Evolutionary conservation across 2,329 filamentous ascomycete species (phyloP).

Genomic region (Colletotrichum tanaceti): DNA sequence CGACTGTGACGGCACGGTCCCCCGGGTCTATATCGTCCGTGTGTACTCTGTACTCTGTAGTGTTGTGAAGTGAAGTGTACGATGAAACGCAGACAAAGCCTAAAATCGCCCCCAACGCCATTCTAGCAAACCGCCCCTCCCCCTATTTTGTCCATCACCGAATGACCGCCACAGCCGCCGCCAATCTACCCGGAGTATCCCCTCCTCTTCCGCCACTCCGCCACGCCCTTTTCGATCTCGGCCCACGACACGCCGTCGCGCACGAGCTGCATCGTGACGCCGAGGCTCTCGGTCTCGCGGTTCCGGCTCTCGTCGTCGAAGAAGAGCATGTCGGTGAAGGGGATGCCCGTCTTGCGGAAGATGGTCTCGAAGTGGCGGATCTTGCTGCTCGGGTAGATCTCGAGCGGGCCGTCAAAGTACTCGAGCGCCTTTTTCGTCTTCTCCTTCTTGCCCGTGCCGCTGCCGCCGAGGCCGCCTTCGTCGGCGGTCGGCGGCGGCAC

Average conservation of each 20-base stretch:
- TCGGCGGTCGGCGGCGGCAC: constrained; percentile 54
- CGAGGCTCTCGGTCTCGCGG: constrained; percentile 80
- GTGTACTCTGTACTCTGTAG: background rate
- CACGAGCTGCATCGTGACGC: constrained; percentile 87
- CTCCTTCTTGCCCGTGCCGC: constrained; percentile 41
- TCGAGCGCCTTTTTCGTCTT: constrained; percentile 64
- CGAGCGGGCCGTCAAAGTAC: constrained; percentile 69
- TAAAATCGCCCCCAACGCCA: background rate
- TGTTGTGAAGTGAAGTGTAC: background rate
- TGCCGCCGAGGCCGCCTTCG: constrained; percentile 41
- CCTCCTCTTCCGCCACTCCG: constrained; percentile 81
- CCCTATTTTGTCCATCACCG: too few species aligned
- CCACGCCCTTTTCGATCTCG: constrained; percentile 83
- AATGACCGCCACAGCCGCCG: too few species aligned
- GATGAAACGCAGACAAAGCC: background rate
- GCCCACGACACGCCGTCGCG: constrained; percentile 79
- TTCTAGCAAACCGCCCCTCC: too few species aligned
- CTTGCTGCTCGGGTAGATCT: constrained; percentile 83
- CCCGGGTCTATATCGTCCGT: background rate
- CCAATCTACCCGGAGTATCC: constrained; percentile 51
- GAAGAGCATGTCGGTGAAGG: constrained; percentile 89
- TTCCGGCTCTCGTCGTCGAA: constrained; percentile 95
- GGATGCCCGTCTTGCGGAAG: constrained; percentile 75
- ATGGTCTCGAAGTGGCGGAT: constrained; percentile 85
- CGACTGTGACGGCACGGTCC: background rate